Base-by-base conservation (phyloP, 257 asterid species). In the Henckelia pumila region DNA sequence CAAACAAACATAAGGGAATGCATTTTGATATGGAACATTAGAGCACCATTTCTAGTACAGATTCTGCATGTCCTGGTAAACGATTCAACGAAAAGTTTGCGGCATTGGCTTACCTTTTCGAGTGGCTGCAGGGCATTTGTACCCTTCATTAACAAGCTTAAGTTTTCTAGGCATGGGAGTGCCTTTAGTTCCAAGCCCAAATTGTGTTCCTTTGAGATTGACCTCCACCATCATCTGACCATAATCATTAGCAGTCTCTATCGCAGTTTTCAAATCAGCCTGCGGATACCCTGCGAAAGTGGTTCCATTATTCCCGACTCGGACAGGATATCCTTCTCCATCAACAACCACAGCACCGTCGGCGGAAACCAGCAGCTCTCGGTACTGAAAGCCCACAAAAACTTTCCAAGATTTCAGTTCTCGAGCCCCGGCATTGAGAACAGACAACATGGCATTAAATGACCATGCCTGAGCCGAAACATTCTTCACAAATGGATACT, bases 391-490 rank as follows among this genome's bases (percentile, higher is more conserved):
- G 6, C 89, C 86, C 1, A 94, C 49, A 29, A 62, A 69, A 21
- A 83, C 77, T 83, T 82, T 83, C 99, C 99, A 94, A 2, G 83
- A 71, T 58, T 85, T 88, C 60, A 90, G 77, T 86, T 86, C 99
- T 20, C 47, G 20, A 1, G 77, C 29, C 1, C 96, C 99, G 0
- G 88, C 77, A 71, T 94, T 94, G 37, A 83, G 26, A 21, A 94
- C 75, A 1, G 81, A 53, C 3, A 82, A 80, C 64, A 23, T 76
- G 14, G 95, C 68, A 75, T 79, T 62, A 35, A 94, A 94, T 0
- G 96, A 68, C 97, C 97, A 94, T 1, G 96, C 88, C 78, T 94
- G 97, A 1, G 92, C 97, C 0, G 96, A 61, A 19, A 82, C 86
- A 64, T 90, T 94, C 72, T 84, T 94, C 57, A 90, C 86, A 0